These are phyloP conservation scores for Diaporthe capsici DNA, from an alignment of 2,329 filamentous ascomycete species.

Conservation along the genomic window DNA sequence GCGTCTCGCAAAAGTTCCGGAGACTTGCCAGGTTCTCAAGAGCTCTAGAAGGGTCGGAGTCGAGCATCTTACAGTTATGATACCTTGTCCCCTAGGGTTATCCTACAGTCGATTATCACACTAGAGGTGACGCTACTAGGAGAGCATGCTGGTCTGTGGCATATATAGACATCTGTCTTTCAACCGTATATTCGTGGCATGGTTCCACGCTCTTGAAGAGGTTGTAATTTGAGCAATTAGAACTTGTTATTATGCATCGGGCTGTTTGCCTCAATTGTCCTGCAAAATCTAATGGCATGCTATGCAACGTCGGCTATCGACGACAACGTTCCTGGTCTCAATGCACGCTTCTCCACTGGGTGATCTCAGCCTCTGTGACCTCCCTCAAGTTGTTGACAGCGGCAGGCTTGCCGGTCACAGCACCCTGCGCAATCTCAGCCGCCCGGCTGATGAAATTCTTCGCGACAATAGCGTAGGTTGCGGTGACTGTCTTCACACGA, in stretches of 20 bases:
- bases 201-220: no score
- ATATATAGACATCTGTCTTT: no score
- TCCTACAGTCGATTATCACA: background rate
- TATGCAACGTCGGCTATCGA: constrained; percentile 14
- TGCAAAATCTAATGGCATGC: background rate
- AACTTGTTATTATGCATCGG: background rate
- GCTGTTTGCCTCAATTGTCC: background rate
- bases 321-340: constrained; percentile 39
- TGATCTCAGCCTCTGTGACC: constrained; percentile 75
- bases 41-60: background rate
- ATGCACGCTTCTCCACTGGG: constrained; percentile 67
- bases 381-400: constrained; percentile 83
- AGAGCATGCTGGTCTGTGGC: no score
- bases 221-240: background rate
- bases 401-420: constrained; percentile 79
- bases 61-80: background rate
- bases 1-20: no score
- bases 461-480: constrained; percentile 77
- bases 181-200: background rate
- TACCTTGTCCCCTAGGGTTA: no score
- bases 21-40: background rate
- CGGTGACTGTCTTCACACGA: constrained; percentile 78
- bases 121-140: background rate
- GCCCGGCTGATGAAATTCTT: constrained; percentile 75
- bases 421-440: constrained; percentile 81